Conservation (phyloP, 1,139 yeast species). For the Pichia terricola region DNA sequence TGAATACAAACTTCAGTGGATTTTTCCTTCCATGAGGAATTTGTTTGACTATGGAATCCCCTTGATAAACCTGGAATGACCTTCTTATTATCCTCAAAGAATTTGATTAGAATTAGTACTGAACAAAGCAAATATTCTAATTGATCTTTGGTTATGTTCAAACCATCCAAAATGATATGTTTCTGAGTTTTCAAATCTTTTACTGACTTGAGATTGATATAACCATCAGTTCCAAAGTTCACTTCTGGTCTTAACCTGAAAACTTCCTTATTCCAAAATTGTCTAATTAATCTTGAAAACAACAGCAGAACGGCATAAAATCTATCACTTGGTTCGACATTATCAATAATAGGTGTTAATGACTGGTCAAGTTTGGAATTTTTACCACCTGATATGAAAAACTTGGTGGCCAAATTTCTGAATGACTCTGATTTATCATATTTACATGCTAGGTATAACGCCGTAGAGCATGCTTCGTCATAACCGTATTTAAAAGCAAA, state of each 20-base stretch:
- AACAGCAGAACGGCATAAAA: slow-evolving; percentile 86
- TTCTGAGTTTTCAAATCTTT: slow-evolving; percentile 33
- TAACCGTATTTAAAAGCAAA: slow-evolving; percentile 50
- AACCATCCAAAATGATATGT: slow-evolving; percentile 30
- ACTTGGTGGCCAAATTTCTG: slow-evolving; percentile 40
- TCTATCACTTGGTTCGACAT: slow-evolving; percentile 81
- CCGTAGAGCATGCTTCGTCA: slow-evolving; percentile 78
- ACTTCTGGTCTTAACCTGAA: slow-evolving; percentile 42
- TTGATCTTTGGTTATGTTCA: slow-evolving; percentile 43
- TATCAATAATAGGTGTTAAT: slow-evolving; percentile 40
- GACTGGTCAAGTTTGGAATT: slow-evolving; percentile 38
- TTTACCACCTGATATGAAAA: slow-evolving; percentile 47
- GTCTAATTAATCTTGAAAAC: slow-evolving; percentile 67
- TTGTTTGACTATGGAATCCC: slow-evolving; percentile 27
- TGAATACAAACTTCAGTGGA: slow-evolving; percentile 63
- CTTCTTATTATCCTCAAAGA: slow-evolving; percentile 47
- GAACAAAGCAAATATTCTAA: slow-evolving; percentile 63
- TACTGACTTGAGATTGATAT: slow-evolving; percentile 30
- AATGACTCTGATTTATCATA: slow-evolving; percentile 48
- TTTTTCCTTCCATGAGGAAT: slow-evolving; percentile 27
- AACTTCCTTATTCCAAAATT: slow-evolving; percentile 67
- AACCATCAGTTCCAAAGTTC: slow-evolving; percentile 33
- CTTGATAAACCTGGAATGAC: slow-evolving; percentile 50
- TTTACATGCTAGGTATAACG: slow-evolving; percentile 74
- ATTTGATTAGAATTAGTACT: slow-evolving; percentile 50